These are phyloP conservation scores for Phoma herbarum DNA, from an alignment of 2,329 filamentous ascomycete species.

Conservation along the genomic window DNA sequence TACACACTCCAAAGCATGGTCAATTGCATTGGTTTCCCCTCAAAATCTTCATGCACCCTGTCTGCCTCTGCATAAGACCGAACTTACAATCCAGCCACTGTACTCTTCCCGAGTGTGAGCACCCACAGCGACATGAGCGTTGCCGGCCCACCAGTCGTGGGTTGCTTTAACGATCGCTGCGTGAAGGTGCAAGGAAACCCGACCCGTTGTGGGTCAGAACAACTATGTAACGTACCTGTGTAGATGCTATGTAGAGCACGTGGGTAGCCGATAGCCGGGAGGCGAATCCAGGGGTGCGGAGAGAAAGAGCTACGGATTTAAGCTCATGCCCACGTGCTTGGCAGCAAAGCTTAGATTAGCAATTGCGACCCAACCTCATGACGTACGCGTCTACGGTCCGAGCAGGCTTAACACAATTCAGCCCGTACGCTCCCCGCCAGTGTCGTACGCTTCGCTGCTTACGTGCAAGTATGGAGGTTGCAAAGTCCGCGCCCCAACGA, in stretches of 20 bases:
- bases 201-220: background rate
- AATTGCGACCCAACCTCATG: background rate
- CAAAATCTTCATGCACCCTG: too few species aligned
- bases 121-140: too few species aligned
- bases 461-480: background rate
- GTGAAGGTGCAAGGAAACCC: background rate
- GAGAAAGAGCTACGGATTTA: background rate
- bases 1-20: too few species aligned
- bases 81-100: too few species aligned
- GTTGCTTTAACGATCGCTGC: background rate
- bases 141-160: too few species aligned
- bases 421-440: background rate
- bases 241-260: background rate
- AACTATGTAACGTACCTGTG: background rate
- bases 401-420: background rate
- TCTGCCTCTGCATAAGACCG: too few species aligned
- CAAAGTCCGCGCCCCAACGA: background rate
- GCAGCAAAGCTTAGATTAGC: slow-evolving; percentile 15
- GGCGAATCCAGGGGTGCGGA: background rate
- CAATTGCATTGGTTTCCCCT: too few species aligned
- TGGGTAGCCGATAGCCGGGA: background rate
- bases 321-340: slow-evolving; percentile 14
- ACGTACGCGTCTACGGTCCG: background rate
- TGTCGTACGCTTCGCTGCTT: background rate
- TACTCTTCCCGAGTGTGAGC: too few species aligned